Conservation (phyloP, 768 basidiomycete genomes). For the Termitomyces sp. region DNA sequence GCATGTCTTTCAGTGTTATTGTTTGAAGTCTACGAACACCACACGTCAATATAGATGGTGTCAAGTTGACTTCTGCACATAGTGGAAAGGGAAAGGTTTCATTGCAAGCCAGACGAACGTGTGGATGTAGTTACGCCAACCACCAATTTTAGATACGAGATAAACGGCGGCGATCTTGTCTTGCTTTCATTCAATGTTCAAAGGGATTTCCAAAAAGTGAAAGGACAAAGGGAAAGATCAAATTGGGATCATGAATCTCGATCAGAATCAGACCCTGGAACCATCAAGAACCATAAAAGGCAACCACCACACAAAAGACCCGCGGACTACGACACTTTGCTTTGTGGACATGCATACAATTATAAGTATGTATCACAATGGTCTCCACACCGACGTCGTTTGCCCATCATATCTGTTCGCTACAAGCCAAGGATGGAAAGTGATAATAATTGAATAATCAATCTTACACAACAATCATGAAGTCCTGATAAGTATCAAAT, state of each 20-base stretch:
- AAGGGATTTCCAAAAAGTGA: constrained; percentile 11
- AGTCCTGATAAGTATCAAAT: not conserved
- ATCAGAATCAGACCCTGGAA: not conserved
- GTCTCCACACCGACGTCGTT: not conserved
- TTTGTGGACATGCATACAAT: not conserved
- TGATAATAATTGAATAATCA: not conserved
- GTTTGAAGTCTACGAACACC: not conserved
- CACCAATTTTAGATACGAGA: not conserved
- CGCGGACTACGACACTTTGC: not conserved
- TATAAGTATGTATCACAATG: not conserved
- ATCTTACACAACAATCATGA: not conserved
- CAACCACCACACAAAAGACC: not conserved
- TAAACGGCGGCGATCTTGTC: not conserved
- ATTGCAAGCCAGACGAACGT: not conserved
- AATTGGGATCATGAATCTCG: constrained; percentile 10
- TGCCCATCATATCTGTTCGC: not conserved
- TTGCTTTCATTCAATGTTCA: constrained; percentile 5
- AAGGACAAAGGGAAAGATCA: constrained; percentile 14
- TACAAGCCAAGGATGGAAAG: not conserved
- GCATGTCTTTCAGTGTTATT: not conserved
- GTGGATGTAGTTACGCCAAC: not conserved
- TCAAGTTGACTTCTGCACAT: not conserved
- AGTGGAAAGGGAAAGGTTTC: not conserved
- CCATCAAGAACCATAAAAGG: not conserved
- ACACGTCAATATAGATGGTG: not conserved